Evolutionary conservation across 2,329 filamentous ascomycete species (phyloP), one percentile per base, ranked within the genome.

Genomic region (Aspergillus sp.): DNA sequence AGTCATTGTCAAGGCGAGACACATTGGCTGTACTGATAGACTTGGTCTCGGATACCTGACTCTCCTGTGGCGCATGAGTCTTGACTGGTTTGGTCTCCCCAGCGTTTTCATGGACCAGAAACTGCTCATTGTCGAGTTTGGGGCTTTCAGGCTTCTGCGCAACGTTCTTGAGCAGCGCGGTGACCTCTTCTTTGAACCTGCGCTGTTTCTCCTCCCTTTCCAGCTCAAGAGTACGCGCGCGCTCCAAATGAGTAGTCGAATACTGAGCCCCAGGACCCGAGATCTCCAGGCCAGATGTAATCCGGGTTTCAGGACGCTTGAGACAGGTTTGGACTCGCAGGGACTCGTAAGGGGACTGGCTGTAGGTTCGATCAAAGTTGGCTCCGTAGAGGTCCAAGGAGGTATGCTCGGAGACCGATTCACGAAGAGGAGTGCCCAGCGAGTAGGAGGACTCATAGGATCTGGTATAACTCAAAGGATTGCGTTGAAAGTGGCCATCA

Each of bases 401-500:
- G 21, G 52, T 43, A 19, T 43, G 21, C 38, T 55, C 38, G 4
- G 38, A 45, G 23, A 45, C 23, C 6, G 38, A 30, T 19, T n/a
- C 21, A 30, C 17, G 25, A n/a, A 43, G 23, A 9, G 39, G 52
- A 9, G 25, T 55, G 17, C n/a, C 10, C 8, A 48, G 4, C 57
- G 53, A 28, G 45, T 58, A 56, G 9, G 36, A 30, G 13, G 45
- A 21, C 5, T 55, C 54, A 38, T 57, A 57, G 19, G 23, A 55
- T 4, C 25, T 55, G 23, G 60, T 55, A 48, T 67, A 63, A 39
- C 55, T 67, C 28, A 68, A 38, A 15, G 66, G 66, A 41, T 68
- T 69, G 17, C 58, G 39, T n/a, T 48, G 52, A 9, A 39, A 50
- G 13, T 55, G 56, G 3, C 55, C 30, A 49, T 62, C 47, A 19